Evolutionary conservation across 805 yeast species (phyloP).

Genomic region (Teunomyces kruisii): DNA sequence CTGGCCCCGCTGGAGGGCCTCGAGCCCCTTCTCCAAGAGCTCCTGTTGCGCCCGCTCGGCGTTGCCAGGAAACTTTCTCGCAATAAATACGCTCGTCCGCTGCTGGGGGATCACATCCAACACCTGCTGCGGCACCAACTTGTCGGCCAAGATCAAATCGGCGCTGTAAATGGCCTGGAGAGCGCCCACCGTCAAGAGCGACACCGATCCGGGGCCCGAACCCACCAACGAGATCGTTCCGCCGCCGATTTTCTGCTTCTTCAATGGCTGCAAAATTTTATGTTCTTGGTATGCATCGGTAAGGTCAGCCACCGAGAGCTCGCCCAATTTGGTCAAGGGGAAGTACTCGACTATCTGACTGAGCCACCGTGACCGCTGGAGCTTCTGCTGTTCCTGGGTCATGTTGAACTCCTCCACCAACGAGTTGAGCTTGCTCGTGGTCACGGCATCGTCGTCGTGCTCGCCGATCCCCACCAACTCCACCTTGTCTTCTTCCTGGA

Average conservation of each 20-base stretch:
- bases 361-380: conserved; percentile 76
- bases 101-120: conserved; percentile 74
- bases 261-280: conserved; percentile 12
- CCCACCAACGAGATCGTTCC: conserved; percentile 85
- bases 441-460: conserved; percentile 70
- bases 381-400: conserved; percentile 50
- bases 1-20: conserved; percentile 61
- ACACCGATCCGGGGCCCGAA: conserved; percentile 88
- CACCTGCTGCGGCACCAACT: conserved; percentile 87
- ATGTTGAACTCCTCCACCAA: conserved; percentile 60
- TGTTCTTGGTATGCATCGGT: conserved; percentile 38
- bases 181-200: conserved; percentile 83
- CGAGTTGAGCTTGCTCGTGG: conserved; percentile 55
- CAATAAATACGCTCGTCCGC: conserved; percentile 73
- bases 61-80: conserved; percentile 93
- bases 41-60: conserved; percentile 93
- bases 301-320: conserved; percentile 59
- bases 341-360: conserved; percentile 89
- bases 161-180: conserved; percentile 76
- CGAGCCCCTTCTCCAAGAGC: conserved; percentile 68
- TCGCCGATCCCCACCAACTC: conserved; percentile 45
- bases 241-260: conserved; percentile 7
- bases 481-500: conserved; percentile 52
- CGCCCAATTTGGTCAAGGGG: conserved; percentile 67
- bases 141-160: conserved; percentile 84